Evolutionary conservation across 2,329 filamentous ascomycete genomes (phyloP), one percentile per base, ranked within the genome.

Genomic region (Phaeosphaeria sp.): DNA sequence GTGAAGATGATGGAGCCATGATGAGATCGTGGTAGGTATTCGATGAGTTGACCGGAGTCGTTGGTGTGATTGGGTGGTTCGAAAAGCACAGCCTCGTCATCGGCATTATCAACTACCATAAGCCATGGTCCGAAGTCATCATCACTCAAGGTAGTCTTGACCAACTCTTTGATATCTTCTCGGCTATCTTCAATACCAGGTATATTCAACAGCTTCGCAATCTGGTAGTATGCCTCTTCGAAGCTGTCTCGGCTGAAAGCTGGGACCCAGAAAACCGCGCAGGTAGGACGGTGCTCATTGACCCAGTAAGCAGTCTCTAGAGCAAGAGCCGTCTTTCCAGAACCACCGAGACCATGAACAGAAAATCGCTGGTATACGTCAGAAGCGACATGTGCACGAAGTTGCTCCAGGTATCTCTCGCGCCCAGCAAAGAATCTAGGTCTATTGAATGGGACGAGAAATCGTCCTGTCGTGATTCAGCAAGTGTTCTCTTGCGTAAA

Each of bases 41-140:
- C 50, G 1, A 44, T 43, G 2, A 78, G 46, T 15, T 73, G 2
- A 77, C n/a, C 21, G 6, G 27, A 8, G 3, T n/a, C 15, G 4
- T 9, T 9, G 7, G 8, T 18, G 5, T 36, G 5, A 13, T 7
- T 25, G 7, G 25, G 21, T 11, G 13, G 20, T 20, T 61, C 61
- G 40, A 73, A 68, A 0, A 78, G 53, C 2, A 80, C 54, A 1
- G 73, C 55, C 3, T 49, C 48, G 54, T 83, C 77, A 53, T 83
- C 79, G 13, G 77, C 78, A 49, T 81, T 83, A 53, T 83, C 80
- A n/a, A 83, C 50, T 40, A 83, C 66, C 42, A 83, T 54, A 1
- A 83, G 66, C 81, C 79, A 83, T 1, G 57, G 56, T 1, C 68
- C 1, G 46, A 56, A n/a, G 20, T 36, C 55, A n/a, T 68, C 63